Evolutionary conservation across 495 filamentous ascomycete species (phyloP), one percentile per base, ranked within the genome.

Genomic region (Xylona heveae): DNA sequence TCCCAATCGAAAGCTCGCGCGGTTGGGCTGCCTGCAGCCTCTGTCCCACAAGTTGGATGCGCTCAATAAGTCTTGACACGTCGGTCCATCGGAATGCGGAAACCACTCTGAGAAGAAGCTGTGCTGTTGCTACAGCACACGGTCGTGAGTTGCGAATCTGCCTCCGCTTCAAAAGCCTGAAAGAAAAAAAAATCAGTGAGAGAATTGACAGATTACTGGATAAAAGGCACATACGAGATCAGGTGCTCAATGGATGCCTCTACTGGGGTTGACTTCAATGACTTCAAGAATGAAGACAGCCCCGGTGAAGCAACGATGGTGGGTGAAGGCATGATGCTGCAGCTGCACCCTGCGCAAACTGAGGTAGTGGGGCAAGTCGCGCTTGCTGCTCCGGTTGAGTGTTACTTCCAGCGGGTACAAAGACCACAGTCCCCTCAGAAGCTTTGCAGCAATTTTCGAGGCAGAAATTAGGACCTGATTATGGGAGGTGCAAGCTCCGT

Each of bases 41-140:
- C 35, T 65, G 62, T 19, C 85, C 88, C 24, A 82, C 66, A 27
- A 62, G 59, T 36, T 78, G 74, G 35, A 95, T 67, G 28, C 73
- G 69, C 33, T 73, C 62, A 19, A 94, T 66, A 31, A 97, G 68
- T 47, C 71, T 73, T 18, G 64, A 61, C 28, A 81, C 71, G 48
- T 85, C 77, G 29, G 56, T 61, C 49, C 71, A 79, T 40, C 62
- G 65, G 37, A 69, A 65, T 38, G 68, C 69, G 10, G 73, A 74
- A 19, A 94, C 78, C 6, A 95, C 75, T 34, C 75, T 69, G 19
- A 76, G 69, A 19, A 95, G 70, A 16, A 94, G 66, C 36, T 85
- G 73, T 17, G 81, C 78, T 4, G 85, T 95, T 43, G 83, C 88
- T 33, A 78, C 67, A 27, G 88, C 88, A 55, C 82, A 91, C 48